Evolutionary conservation across 2,329 filamentous ascomycete species (phyloP).

Genomic region (Eurotiales sp.): DNA sequence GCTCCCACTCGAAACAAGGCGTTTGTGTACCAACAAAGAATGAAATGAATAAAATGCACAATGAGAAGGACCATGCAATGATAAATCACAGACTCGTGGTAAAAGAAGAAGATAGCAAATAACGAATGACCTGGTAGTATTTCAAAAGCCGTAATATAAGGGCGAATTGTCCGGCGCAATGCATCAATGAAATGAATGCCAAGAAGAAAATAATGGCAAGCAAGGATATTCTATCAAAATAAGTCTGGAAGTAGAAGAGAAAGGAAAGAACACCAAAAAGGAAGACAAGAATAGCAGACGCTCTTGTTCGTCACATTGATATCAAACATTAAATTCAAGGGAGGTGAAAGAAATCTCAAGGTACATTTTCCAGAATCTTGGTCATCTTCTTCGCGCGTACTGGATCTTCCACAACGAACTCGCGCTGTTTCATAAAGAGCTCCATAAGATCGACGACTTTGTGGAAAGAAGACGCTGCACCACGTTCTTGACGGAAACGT

Average conservation of each 20-base stretch:
- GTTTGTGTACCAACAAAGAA: no score
- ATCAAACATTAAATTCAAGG: background rate
- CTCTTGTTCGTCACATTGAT: no score
- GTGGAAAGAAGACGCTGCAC: slow-evolving; percentile 86
- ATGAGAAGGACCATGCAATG: no score
- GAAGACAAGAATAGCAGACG: no score
- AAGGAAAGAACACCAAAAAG: background rate
- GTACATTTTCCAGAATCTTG: slow-evolving; percentile 28
- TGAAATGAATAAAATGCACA: no score
- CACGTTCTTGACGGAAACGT: slow-evolving; percentile 82
- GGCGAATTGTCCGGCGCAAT: background rate
- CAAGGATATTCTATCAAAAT: background rate
- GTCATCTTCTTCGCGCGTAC: slow-evolving; percentile 67
- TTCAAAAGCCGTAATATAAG: background rate
- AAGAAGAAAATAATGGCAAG: background rate
- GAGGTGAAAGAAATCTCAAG: background rate
- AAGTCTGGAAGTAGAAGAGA: background rate
- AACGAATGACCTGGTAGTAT: background rate
- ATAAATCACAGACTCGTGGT: background rate
- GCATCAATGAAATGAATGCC: slow-evolving; percentile 8
- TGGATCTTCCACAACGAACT: slow-evolving; percentile 65
- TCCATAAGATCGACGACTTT: slow-evolving; percentile 75
- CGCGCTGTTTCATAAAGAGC: slow-evolving; percentile 61
- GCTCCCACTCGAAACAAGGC: no score
- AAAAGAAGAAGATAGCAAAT: background rate